phyloP scores from a whole-genome alignment of 2,329 filamentous ascomycete genomes.

The Tolypocladium album region DNA sequence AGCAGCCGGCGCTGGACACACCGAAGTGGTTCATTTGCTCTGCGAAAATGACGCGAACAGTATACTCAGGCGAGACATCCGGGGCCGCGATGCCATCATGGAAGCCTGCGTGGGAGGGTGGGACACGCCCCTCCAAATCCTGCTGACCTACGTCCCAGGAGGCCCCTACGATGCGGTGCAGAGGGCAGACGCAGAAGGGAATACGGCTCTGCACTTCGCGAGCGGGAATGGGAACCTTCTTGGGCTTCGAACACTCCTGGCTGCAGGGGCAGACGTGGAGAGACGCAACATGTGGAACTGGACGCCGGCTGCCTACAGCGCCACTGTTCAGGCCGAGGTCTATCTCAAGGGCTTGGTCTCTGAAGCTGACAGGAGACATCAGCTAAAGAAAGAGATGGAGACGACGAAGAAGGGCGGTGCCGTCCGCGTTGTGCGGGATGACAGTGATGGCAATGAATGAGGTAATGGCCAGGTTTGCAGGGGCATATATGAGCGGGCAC shows the following conservation, averaged over 20 bases:
- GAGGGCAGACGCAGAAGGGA: constrained; percentile 59
- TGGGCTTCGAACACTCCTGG: constrained; percentile 64
- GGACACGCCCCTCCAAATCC: constrained; percentile 53
- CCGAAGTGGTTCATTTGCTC: constrained; percentile 63
- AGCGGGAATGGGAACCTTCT: constrained; percentile 72
- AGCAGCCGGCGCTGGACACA: constrained; percentile 57
- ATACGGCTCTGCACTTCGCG: constrained; percentile 80
- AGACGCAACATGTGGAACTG: constrained; percentile 67
- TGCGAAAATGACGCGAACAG: constrained; percentile 51
- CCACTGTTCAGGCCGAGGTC: constrained; percentile 73
- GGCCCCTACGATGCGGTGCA: constrained; percentile 42
- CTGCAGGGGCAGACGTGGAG: constrained; percentile 66
- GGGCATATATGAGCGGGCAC: not conserved
- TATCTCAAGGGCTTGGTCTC: constrained; percentile 70
- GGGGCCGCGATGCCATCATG: constrained; percentile 64
- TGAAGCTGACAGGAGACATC: constrained; percentile 53
- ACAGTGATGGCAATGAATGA: constrained; percentile 24
- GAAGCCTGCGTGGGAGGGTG: constrained; percentile 49
- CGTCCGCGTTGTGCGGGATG: constrained; percentile 33
- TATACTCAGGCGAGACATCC: constrained; percentile 54
- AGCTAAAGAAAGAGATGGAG: constrained; percentile 28
- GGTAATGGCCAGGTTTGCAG: not conserved
- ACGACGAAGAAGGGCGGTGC: constrained; percentile 28
- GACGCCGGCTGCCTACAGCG: constrained; percentile 74
- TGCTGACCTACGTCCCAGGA: constrained; percentile 49